phyloP scores from a whole-genome alignment of 2,329 filamentous ascomycete species.

The Fusarium irregulare region DNA sequence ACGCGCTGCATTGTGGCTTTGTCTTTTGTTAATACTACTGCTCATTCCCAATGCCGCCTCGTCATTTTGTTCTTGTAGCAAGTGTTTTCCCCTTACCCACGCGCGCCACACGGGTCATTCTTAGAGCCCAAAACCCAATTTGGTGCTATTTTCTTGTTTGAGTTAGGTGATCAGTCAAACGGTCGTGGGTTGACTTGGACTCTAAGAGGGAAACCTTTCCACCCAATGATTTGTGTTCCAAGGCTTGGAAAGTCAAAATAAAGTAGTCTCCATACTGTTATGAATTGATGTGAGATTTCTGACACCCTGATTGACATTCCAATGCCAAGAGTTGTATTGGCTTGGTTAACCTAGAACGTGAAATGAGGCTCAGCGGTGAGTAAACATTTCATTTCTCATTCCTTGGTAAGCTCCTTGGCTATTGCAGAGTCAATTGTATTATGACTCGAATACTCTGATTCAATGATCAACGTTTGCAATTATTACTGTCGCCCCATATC shows the following conservation, averaged over 20 bases:
- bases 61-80: constrained; percentile 31
- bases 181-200: background rate
- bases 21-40: constrained; percentile 23
- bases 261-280: rapidly evolving
- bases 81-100: constrained; percentile 41
- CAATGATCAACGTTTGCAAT: constrained; percentile 24
- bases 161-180: background rate
- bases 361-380: constrained; percentile 35
- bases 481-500: constrained; percentile 13
- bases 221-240: background rate
- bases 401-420: constrained; percentile 17
- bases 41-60: constrained; percentile 34
- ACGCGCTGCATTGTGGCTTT: constrained; percentile 26
- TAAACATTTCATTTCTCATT: constrained; percentile 15
- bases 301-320: background rate
- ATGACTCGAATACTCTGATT: constrained; percentile 31
- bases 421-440: background rate
- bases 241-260: background rate
- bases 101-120: constrained; percentile 15
- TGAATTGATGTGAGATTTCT: background rate
- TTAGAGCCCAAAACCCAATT: constrained; percentile 13
- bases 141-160: background rate
- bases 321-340: constrained; percentile 23
- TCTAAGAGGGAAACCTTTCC: constrained; percentile 8
- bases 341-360: constrained; percentile 8